Percentiles rank a stretch among this genome's conserved stretches.
phyloP scores from a whole-genome alignment of 768 basidiomycete species.

The Psilocybe azurescens region DNA sequence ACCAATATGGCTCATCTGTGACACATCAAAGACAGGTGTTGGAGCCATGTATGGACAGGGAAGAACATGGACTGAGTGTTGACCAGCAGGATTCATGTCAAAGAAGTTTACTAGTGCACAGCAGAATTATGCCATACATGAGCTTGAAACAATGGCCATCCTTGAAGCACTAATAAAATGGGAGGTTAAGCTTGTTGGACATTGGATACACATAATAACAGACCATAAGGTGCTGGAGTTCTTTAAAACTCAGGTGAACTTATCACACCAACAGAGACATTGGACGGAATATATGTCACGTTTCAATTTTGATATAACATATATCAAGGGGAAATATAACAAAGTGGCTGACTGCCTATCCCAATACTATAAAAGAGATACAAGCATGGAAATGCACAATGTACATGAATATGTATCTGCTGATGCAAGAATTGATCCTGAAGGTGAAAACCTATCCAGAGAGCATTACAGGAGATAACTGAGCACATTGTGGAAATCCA shows the following conservation, averaged over 20 bases:
- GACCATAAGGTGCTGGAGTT: slow-evolving; percentile 38
- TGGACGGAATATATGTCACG: slow-evolving; percentile 19
- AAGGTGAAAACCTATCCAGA: slow-evolving; percentile 23
- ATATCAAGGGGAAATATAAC: slow-evolving; percentile 14
- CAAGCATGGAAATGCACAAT: slow-evolving; percentile 10
- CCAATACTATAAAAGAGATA: slow-evolving; percentile 31
- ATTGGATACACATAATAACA: slow-evolving; percentile 32
- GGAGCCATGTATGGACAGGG: slow-evolving; percentile 35
- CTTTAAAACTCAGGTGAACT: slow-evolving; percentile 32
- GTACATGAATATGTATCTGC: slow-evolving; percentile 26
- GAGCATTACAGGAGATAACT: slow-evolving; percentile 19
- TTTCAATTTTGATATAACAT: slow-evolving; percentile 22
- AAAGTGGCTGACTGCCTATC: slow-evolving; percentile 21
- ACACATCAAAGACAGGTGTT: slow-evolving; percentile 35
- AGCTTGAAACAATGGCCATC: slow-evolving; percentile 42
- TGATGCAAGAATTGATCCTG: slow-evolving; percentile 23
- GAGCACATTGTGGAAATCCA: slow-evolving; percentile 10
- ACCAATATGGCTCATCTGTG: slow-evolving; percentile 35
- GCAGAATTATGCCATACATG: slow-evolving; percentile 21
- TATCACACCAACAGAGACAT: slow-evolving; percentile 10
- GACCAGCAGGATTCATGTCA: slow-evolving; percentile 40
- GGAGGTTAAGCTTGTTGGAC: slow-evolving; percentile 32
- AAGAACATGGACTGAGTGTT: slow-evolving; percentile 32
- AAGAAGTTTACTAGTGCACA: slow-evolving; percentile 38
- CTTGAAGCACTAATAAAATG: slow-evolving; percentile 40